Evolutionary conservation across 1,284 basidiomycete species (phyloP), one percentile per base, ranked within the genome.

Genomic region (Fomitopsis pinicola): DNA sequence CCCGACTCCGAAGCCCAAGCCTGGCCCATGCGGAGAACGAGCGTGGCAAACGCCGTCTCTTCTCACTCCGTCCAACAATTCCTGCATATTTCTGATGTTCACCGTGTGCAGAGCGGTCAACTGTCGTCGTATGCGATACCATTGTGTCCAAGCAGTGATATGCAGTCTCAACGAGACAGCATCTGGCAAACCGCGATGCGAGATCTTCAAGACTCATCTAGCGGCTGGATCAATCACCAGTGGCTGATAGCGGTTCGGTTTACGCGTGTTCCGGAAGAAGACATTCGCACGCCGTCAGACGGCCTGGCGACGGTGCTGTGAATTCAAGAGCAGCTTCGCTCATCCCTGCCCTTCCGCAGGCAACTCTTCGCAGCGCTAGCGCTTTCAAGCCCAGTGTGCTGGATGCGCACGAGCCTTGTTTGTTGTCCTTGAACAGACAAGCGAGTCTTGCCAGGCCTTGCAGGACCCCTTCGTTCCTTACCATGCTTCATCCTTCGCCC

Each of bases 401-500:
- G 64, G 60, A 68, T 68, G 66, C 64, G 60, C 64, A 63, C 62
- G 61, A 55, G 50, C 58, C 59, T 57, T 55, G 59, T 63, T 64
- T 59, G 60, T 64, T 59, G 59, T 60, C 61, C 63, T 63, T 67
- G 64, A 64, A 67, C 64, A 54, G 52, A 40, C 62, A 66, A 64
- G 67, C 65, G 64, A 63, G 67, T 66, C 67, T 63, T 66, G 65
- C 66, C 59, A 62, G 67, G 59, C 45, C 35, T 54, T 54, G 56
- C 60, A 58, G 50, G 56, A 66, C 65, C 63, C 48, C 63, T 63
- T 63, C 64, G 60, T 46, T 68, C 67, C 60, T 67, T 59, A 64
- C 52, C 58, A 76, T 75, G 71, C 75, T 69, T 61, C 67, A 59
- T 63, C 57, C 14, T 33, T 22, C 28, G 3, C 15, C 48, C 64